phyloP scores from a whole-genome alignment of 1,139 yeast species.

The Petasospora fabianii region DNA sequence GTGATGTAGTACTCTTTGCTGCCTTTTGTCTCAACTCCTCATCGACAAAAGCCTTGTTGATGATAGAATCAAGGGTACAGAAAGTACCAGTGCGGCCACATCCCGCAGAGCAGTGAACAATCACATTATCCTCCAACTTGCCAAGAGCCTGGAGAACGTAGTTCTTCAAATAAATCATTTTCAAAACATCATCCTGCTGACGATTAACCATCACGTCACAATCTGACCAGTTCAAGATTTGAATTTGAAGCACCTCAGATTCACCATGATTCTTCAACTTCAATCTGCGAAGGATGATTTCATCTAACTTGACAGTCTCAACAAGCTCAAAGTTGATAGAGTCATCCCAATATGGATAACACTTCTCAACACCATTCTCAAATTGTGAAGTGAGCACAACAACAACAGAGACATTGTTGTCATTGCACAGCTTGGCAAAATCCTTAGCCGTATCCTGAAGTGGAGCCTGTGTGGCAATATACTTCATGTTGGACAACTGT shows the following conservation, averaged over 20 bases:
- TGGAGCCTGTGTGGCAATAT: conserved; percentile 88
- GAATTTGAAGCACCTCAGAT: conserved; percentile 54
- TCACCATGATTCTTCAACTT: conserved; percentile 29
- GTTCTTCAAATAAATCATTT: conserved; percentile 31
- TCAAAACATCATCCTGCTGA: conserved; percentile 32
- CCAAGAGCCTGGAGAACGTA: conserved; percentile 17
- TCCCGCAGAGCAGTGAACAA: conserved; percentile 88
- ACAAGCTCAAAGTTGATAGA: conserved; percentile 9
- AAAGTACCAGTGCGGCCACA: conserved; percentile 91
- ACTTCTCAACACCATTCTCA: conserved; percentile 54
- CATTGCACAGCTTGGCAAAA: conserved; percentile 68
- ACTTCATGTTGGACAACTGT: conserved; percentile 33
- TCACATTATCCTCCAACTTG: conserved; percentile 29
- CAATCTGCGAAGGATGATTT: conserved; percentile 37
- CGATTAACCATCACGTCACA: conserved; percentile 45
- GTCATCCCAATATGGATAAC: conserved; percentile 52
- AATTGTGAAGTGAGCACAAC: conserved; percentile 60
- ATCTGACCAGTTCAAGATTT: conserved; percentile 78
- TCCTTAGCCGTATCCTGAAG: conserved; percentile 66
- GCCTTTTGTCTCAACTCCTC: conserved; percentile 5
- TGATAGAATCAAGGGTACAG: conserved; percentile 60
- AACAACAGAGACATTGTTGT: conserved; percentile 57
- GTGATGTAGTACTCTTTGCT: background rate
- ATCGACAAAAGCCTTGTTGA: conserved; percentile 29
- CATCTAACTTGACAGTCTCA: conserved; percentile 15